Percentiles rank a stretch among this genome's conserved stretches.
phyloP scores from a whole-genome alignment of 2,329 filamentous ascomycete genomes.

The Neonectria neomacrospora region DNA sequence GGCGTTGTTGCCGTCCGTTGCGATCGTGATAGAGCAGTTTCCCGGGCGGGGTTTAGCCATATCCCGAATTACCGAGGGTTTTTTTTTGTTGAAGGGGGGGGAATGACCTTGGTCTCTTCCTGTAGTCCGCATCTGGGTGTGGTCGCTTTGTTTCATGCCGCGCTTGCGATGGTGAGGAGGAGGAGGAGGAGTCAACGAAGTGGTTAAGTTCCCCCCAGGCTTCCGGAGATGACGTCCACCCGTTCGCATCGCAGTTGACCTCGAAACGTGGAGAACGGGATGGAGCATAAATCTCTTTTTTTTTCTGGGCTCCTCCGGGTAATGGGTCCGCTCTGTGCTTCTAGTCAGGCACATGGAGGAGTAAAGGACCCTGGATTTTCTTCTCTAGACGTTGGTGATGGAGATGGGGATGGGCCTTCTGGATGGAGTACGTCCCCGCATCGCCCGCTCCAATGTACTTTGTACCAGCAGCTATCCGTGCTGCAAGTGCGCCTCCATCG shows the following conservation, averaged over 20 bases:
- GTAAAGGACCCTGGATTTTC: constrained; percentile 30
- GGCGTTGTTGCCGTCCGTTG: not conserved
- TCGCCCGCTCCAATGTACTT: constrained; percentile 40
- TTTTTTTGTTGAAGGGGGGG: not conserved
- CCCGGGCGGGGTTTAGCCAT: constrained; percentile 1
- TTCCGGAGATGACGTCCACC: constrained; percentile 18
- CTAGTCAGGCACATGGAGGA: constrained; percentile 43
- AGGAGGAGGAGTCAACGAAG: constrained; percentile 11
- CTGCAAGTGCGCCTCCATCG: constrained; percentile 45
- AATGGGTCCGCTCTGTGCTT: constrained; percentile 37
- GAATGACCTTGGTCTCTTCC: not conserved
- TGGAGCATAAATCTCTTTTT: constrained; percentile 25
- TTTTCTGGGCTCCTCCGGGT: constrained; percentile 29
- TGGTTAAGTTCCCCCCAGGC: not conserved
- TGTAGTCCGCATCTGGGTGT: not conserved
- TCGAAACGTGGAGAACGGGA: constrained; percentile 34
- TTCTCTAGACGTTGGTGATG: constrained; percentile 42
- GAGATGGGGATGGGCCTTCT: constrained; percentile 40
- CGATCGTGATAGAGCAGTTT: constrained; percentile 1
- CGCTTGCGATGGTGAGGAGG: not conserved
- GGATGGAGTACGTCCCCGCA: constrained; percentile 44
- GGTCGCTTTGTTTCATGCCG: not conserved
- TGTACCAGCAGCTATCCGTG: constrained; percentile 44
- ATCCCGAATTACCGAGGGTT: not conserved
- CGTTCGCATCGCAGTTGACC: constrained; percentile 6